phyloP scores from a whole-genome alignment of 257 asterid species.

The Solanum paucissectum region DNA sequence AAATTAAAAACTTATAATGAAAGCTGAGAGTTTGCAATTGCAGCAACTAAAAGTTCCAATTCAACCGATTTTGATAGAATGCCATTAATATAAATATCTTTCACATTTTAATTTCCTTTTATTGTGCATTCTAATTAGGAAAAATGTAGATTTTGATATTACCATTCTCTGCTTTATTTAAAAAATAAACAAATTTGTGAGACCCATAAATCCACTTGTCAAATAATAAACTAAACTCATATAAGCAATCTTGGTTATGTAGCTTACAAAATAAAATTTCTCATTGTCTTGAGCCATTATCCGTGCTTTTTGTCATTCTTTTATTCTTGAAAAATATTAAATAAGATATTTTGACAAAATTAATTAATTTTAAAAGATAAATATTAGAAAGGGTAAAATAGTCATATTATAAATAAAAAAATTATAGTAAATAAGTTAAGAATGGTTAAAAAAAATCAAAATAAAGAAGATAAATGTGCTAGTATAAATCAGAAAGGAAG shows the following conservation, averaged over 20 bases:
- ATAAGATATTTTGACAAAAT: not conserved
- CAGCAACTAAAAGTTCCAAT: not conserved
- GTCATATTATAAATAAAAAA: not conserved
- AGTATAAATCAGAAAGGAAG: not conserved
- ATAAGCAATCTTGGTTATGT: not conserved
- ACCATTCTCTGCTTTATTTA: not conserved
- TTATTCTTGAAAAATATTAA: not conserved
- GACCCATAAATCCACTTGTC: not conserved
- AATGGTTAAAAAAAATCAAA: not conserved
- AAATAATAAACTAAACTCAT: not conserved
- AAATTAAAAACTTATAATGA: too few species aligned
- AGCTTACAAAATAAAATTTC: not conserved
- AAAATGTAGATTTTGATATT: not conserved
- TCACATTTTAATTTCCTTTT: too few species aligned
- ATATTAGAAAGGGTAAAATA: not conserved
- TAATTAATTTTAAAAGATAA: too few species aligned
- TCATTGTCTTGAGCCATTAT: not conserved
- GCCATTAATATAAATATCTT: too few species aligned
- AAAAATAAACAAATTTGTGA: not conserved
- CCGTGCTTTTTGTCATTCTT: not conserved
- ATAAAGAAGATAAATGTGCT: not conserved
- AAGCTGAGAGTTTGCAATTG: not conserved
- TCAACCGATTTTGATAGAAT: not conserved
- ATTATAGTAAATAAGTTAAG: not conserved
- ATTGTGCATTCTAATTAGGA: not conserved